Base-by-base conservation (phyloP, 192 early-diverging fungal species). In the Dissophora ornata region DNA sequence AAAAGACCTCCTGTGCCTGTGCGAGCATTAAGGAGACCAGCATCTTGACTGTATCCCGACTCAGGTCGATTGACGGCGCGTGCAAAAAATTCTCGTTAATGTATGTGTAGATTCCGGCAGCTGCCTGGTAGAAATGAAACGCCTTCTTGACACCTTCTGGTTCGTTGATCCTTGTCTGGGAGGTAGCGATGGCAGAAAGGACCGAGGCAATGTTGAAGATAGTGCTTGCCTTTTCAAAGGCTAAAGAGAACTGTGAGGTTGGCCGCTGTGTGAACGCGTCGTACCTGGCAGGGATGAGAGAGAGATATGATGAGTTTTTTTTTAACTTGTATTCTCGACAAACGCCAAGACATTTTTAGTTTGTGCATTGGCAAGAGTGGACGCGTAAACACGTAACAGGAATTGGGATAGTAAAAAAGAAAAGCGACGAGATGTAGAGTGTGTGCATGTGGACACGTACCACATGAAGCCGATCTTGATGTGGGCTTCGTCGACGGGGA, bases 21-120 rank as follows among this genome's bases (percentile, higher is more conserved):
- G 92, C 94, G 36, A 98, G 81, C 96, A 97, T 97, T 51, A 96
- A 81, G 32, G 93, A 86, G 21, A 85, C 84, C 16, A 99, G 77
- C 49, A 92, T 83, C 56, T 94, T 96, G 55, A 97, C 91, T 2
- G 93, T 92, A 45, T 97, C 96, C 29, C 93, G 85, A 58, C 94
- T 92, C 45, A 99, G 75, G 80, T 99, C 97, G 3, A 90, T 83
- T 9, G 94, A 95, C 0, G 97, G 97, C 22, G 97, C 94, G 67
- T 99, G 97, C 55, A 98, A 80, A 79, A 99, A 99, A 81, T 97
- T 99, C 63, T 99, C 95, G 80, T 94, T 97, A 82, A 99, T 98
- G 75, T 92, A 98, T 38, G 90, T 82, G 81, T 96, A 96, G 50
- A 95, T 89, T 24, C 94, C 95, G n/a, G 97, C 97, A 1, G 95